These are phyloP conservation scores for Colletotrichum aenigma DNA, from an alignment of 2,329 filamentous ascomycete species.

Conservation along the genomic window DNA sequence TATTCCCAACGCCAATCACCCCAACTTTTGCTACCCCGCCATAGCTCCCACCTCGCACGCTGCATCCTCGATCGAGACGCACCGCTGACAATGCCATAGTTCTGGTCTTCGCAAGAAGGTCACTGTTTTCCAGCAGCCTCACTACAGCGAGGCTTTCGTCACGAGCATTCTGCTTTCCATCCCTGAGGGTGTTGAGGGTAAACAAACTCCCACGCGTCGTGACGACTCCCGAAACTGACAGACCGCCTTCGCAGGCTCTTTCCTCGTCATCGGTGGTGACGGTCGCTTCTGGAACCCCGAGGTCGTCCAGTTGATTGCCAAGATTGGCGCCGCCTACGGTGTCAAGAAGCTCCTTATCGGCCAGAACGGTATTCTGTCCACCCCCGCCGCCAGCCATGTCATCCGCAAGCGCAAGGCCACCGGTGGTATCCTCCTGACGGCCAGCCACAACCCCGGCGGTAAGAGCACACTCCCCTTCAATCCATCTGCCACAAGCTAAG, in stretches of 20 bases:
- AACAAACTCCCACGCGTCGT: constrained; percentile 23
- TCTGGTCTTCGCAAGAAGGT: constrained; percentile 99
- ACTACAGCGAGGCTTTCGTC: constrained; percentile 97
- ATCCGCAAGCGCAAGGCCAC: constrained; percentile 95
- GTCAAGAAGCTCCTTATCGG: constrained; percentile 99
- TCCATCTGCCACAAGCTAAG: constrained; percentile 2
- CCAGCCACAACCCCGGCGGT: constrained; percentile 98
- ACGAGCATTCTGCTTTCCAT: constrained; percentile 95
- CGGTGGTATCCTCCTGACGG: constrained; percentile 94
- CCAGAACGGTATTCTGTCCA: constrained; percentile 95
- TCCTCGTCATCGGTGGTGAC: constrained; percentile 96
- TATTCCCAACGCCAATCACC: constrained; percentile 31
- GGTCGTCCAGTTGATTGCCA: constrained; percentile 94
- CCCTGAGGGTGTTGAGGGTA: constrained; percentile 86
- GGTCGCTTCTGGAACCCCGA: constrained; percentile 97
- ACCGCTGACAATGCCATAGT: constrained; percentile 49
- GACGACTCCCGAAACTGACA: neutral
- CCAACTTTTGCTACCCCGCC: constrained; percentile 8
- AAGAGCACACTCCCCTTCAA: constrained; percentile 35
- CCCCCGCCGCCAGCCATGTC: constrained; percentile 92
- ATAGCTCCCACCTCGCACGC: constrained; percentile 7
- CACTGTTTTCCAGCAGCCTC: constrained; percentile 90
- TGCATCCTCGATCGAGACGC: neutral
- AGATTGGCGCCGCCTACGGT: constrained; percentile 95
- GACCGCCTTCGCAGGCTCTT: constrained; percentile 56